These are phyloP conservation scores for Rehmannia glutinosa DNA, from an alignment of 257 asterid genomes.

Conservation along the genomic window DNA sequence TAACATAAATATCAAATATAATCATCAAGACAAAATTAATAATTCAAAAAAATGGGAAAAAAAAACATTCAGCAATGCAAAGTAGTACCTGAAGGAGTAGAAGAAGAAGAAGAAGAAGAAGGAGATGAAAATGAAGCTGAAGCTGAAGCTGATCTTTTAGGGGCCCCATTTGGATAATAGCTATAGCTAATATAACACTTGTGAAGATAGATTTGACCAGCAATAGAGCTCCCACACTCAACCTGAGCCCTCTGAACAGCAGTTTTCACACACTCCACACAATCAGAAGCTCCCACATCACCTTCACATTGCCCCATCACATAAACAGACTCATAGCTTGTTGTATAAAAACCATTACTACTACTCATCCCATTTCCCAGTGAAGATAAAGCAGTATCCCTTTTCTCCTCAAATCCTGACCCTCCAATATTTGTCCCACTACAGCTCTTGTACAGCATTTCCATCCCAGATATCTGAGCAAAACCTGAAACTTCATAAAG, in stretches of 20 bases:
- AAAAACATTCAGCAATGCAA: background rate
- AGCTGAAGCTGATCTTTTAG: constrained; percentile 55
- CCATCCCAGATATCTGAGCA: constrained; percentile 88
- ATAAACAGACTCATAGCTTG: constrained; percentile 55
- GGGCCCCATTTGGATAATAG: constrained; percentile 64
- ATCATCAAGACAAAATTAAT: background rate
- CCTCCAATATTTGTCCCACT: constrained; percentile 72
- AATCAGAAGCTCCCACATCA: constrained; percentile 78
- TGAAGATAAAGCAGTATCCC: constrained; percentile 71
- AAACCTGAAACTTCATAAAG: constrained; percentile 82
- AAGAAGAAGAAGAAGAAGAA: constrained; percentile 45
- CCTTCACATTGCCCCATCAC: constrained; percentile 96
- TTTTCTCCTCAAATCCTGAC: constrained; percentile 74
- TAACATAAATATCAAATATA: no score
- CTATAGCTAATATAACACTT: constrained; percentile 77
- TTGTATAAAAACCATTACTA: constrained; percentile 59
- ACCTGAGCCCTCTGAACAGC: constrained; percentile 94
- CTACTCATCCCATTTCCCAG: constrained; percentile 62
- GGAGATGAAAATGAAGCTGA: constrained; percentile 53
- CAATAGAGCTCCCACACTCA: constrained; percentile 91
- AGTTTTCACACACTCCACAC: constrained; percentile 78
- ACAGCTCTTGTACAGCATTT: constrained; percentile 79
- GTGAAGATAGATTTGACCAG: constrained; percentile 80
- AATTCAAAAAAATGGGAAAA: background rate
- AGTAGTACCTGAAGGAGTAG: constrained; percentile 60